These are phyloP conservation scores for Mycotypha africana DNA, from an alignment of 371 early-diverging fungal genomes.

Conservation along the genomic window DNA sequence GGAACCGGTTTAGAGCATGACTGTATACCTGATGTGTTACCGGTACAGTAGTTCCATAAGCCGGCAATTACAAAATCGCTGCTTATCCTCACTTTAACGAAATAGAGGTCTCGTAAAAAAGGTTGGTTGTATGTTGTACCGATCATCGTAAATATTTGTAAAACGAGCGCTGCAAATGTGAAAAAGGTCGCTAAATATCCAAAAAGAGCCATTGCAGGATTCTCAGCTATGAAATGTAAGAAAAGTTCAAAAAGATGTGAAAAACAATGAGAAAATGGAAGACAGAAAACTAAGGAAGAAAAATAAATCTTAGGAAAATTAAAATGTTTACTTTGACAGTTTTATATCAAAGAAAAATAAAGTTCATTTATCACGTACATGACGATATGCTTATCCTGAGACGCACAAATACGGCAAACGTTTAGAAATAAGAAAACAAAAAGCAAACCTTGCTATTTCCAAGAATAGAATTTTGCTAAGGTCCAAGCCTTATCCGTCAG, in stretches of 20 bases:
- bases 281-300: not conserved
- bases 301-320: not conserved
- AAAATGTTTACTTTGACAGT: not conserved
- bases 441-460: too few relatives aligned
- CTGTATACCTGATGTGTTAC: conserved; percentile 3
- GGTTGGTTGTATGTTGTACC: conserved; percentile 37
- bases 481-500: too few relatives aligned
- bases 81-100: conserved; percentile 20
- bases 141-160: conserved; percentile 37
- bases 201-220: conserved; percentile 15
- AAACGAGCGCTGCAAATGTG: conserved; percentile 39
- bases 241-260: too few relatives aligned
- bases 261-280: not conserved
- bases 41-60: conserved; percentile 38
- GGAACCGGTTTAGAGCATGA: conserved; percentile 29
- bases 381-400: too few relatives aligned
- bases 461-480: too few relatives aligned
- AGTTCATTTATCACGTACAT: too few relatives aligned
- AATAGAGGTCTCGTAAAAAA: conserved; percentile 33
- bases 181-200: conserved; percentile 33
- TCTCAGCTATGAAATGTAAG: too few relatives aligned
- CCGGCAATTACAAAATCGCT: conserved; percentile 24
- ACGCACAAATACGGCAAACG: too few relatives aligned
- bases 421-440: too few relatives aligned
- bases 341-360: conserved; percentile 1